Evolutionary conservation across 2,329 filamentous ascomycete genomes (phyloP).

Genomic region (Fusarium xylarioides): DNA sequence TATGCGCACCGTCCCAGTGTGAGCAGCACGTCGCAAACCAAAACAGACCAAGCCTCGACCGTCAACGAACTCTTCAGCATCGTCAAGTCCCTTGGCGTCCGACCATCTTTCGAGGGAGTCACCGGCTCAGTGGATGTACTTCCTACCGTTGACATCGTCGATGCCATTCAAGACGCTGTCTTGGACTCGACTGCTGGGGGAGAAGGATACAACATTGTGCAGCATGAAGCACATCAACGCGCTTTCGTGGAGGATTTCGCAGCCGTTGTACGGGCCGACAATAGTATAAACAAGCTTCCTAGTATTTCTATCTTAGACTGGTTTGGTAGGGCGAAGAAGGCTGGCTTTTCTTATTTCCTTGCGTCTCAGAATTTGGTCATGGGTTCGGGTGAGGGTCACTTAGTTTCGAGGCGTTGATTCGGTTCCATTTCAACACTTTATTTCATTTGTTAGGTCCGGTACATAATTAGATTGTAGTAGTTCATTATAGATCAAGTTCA

Average conservation of each 20-base stretch:
- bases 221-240: neutral
- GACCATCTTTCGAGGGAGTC: neutral
- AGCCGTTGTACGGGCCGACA: accelerated
- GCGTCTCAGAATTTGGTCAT: neutral
- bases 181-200: neutral
- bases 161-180: accelerated
- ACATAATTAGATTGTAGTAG: neutral
- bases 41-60: neutral
- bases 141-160: accelerated
- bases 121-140: neutral
- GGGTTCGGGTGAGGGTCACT: neutral
- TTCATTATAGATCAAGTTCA: neutral
- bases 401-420: neutral
- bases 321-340: neutral
- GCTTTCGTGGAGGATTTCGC: neutral
- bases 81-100: accelerated
- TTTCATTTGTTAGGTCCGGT: neutral
- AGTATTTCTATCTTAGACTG: neutral
- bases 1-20: neutral
- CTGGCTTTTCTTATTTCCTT: neutral
- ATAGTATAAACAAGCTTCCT: neutral
- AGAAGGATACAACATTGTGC: neutral
- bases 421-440: accelerated
- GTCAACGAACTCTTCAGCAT: neutral
- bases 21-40: accelerated